Evolutionary conservation across 2,329 filamentous ascomycete genomes (phyloP).

Genomic region (Dactylellina haptotyla): DNA sequence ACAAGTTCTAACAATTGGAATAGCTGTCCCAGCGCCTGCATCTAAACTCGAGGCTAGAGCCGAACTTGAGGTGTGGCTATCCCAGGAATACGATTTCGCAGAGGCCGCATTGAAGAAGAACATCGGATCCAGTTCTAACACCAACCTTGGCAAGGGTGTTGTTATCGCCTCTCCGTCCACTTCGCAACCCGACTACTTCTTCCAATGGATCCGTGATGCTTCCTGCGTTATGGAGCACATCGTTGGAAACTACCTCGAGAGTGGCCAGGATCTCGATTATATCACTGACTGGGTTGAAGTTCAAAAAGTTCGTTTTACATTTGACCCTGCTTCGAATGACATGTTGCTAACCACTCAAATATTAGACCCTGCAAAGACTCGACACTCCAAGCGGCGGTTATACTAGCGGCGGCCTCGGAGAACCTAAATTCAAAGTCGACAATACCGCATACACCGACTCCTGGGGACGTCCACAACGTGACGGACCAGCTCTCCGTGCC

Average conservation of each 20-base stretch:
- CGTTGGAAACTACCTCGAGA: constrained; percentile 61
- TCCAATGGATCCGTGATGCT: constrained; percentile 64
- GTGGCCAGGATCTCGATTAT: constrained; percentile 32
- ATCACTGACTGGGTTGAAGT: constrained; percentile 48
- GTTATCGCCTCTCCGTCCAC: constrained; percentile 63
- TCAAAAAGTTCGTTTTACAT: constrained; percentile 15
- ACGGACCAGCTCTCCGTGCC: constrained; percentile 62
- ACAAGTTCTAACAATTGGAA: too few relatives aligned
- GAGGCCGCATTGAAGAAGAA: constrained; percentile 49
- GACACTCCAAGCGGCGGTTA: constrained; percentile 60
- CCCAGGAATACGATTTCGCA: constrained; percentile 23
- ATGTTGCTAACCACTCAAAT: constrained; percentile 6
- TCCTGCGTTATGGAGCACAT: constrained; percentile 63
- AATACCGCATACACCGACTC: constrained; percentile 59
- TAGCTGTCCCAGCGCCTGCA: not conserved
- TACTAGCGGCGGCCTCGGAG: constrained; percentile 60
- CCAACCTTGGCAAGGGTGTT: constrained; percentile 58
- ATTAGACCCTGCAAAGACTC: constrained; percentile 59
- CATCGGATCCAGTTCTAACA: constrained; percentile 36
- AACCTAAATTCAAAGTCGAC: constrained; percentile 62
- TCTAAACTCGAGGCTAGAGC: not conserved
- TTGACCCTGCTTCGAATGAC: constrained; percentile 58
- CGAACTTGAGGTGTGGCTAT: constrained; percentile 28
- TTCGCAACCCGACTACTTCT: constrained; percentile 63
- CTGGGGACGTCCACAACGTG: constrained; percentile 64